These are phyloP conservation scores for Penicillium occitanis DNA, from an alignment of 2,329 filamentous ascomycete species.

Conservation along the genomic window DNA sequence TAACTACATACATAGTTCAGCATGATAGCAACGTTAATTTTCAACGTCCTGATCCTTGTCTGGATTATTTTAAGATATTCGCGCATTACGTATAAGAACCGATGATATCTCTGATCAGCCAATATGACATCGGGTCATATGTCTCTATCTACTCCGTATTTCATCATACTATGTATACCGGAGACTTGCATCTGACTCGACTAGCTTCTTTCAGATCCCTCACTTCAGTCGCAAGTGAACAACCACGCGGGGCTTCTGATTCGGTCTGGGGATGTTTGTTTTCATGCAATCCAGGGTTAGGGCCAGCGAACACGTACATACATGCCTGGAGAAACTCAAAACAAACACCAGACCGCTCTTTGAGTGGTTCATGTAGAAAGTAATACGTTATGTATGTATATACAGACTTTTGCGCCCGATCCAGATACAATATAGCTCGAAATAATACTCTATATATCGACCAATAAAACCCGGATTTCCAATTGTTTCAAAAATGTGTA, in stretches of 20 bases:
- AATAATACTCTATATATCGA: too few relatives aligned
- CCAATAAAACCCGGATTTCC: too few relatives aligned
- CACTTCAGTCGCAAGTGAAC: background rate
- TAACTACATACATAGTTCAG: background rate
- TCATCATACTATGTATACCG: background rate
- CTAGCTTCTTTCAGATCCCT: background rate
- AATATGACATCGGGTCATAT: background rate
- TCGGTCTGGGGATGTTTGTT: slow-evolving; percentile 14
- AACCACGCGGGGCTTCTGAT: background rate
- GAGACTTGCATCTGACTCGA: background rate
- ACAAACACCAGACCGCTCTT: slow-evolving; percentile 17
- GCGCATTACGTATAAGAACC: background rate
- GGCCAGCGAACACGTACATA: background rate
- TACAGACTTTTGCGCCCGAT: too few relatives aligned
- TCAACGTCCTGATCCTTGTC: background rate
- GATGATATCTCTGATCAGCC: slow-evolving; percentile 1
- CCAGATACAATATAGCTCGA: too few relatives aligned
- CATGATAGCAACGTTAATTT: background rate
- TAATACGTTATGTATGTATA: too few relatives aligned
- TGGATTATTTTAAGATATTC: background rate
- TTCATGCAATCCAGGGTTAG: slow-evolving; percentile 1
- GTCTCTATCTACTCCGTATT: background rate
- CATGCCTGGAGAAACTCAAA: slow-evolving; percentile 10
- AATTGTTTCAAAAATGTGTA: too few relatives aligned
- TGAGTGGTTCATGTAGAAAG: background rate